phyloP scores from a whole-genome alignment of 2,329 filamentous ascomycete species.

The Orbilia brochopaga region DNA sequence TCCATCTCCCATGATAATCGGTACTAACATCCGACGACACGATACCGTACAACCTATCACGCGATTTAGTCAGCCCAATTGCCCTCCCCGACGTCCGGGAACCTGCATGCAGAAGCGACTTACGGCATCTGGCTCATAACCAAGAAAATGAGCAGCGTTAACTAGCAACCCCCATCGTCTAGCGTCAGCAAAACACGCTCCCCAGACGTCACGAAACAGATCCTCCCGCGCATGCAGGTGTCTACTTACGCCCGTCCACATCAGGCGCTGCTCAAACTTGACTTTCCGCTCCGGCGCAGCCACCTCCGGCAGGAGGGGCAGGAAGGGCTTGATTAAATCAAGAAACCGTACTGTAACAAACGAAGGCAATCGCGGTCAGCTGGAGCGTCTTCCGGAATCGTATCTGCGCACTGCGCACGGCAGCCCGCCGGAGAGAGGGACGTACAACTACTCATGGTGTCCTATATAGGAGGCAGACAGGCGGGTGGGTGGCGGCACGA shows the following conservation, averaged over 20 bases:
- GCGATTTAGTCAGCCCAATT: conserved; percentile 22
- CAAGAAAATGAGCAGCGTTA: conserved; percentile 97
- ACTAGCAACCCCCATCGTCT: conserved; percentile 57
- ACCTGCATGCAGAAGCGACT: conserved; percentile 30
- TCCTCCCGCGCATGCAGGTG: neutral
- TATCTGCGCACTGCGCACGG: conserved; percentile 46
- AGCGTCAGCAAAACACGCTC: conserved; percentile 1
- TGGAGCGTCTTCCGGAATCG: conserved; percentile 17
- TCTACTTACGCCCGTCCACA: conserved; percentile 77
- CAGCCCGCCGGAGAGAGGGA: conserved; percentile 52
- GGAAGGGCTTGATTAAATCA: conserved; percentile 99
- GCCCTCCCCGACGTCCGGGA: neutral
- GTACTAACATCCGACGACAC: conserved; percentile 78
- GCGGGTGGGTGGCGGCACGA: conserved; percentile 55
- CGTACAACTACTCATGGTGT: conserved; percentile 55
- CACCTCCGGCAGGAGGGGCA: conserved; percentile 99
- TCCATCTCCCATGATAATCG: neutral
- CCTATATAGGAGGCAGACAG: conserved; percentile 51
- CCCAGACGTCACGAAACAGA: conserved; percentile 11
- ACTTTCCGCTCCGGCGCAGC: conserved; percentile 98
- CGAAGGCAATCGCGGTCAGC: conserved; percentile 37
- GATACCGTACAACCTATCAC: conserved; percentile 78
- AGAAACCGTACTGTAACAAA: conserved; percentile 83
- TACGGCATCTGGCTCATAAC: conserved; percentile 99
- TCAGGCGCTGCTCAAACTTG: conserved; percentile 97